Base-by-base conservation (phyloP, 164 flowering plant genomes). In the Paratinospora sagittata region DNA sequence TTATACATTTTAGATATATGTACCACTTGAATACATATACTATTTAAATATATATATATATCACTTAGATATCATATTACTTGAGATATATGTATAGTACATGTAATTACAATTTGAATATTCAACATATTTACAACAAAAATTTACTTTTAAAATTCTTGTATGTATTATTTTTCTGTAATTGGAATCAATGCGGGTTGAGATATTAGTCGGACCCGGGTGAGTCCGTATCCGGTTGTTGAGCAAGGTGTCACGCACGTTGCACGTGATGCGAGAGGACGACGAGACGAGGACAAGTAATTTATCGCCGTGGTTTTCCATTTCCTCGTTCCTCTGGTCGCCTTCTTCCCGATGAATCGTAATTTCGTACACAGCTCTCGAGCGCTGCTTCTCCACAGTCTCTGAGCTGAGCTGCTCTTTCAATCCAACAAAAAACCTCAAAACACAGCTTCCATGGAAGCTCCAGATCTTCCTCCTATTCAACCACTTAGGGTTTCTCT, bases 261-360 rank as follows among this genome's bases (percentile, higher is more conserved):
- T 10, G 68, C 83, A 79, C 81, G 81, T 83, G 85, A 78, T 10
- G 57, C 23, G 67, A 4, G 6, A 30, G 43, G 75, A 55, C 81
- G 84, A 77, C 41, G 11, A 43, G 72, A 74, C 81, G 75, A 73
- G 73, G 74, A 63, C 63, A 62, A 63, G 65, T 47, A 69, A 81
- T 72, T 74, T 76, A 76, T 81, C 82, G 86, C 80, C 86, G 82
- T 70, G 70, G 74, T 79, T 62, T 78, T 81, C 73, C 76, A 81
- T 79, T 83, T 83, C 82, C 84, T 83, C 84, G 84, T 37, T 65
- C 73, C 47, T 37, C 11, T 70, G 67, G 33, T 68, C 68, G 62
- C 73, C 70, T 61, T 65, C 65, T 57, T 62, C 47, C 66, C 72
- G 76, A n/a, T n/a, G n/a, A n/a, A n/a, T n/a, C n/a, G n/a, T n/a